Conservation (phyloP, 75 land plant species). For the Azolla pinnata region DNA sequence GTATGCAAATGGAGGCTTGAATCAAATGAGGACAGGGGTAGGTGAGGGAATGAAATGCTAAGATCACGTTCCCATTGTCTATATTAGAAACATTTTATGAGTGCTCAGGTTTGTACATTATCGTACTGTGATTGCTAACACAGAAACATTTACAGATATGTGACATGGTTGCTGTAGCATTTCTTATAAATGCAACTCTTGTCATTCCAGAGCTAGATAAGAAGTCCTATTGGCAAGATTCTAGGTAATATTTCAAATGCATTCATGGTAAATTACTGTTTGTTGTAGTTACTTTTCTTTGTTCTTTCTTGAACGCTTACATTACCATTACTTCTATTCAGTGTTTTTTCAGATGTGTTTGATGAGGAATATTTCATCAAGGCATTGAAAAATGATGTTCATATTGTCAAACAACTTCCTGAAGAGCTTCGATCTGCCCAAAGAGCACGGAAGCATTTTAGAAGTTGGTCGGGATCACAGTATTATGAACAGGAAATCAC, state of each 20-base stretch:
- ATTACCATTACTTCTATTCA: conserved; percentile 17
- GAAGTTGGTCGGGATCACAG: conserved; percentile 68
- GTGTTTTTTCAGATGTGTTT: conserved; percentile 87
- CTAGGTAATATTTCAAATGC: conserved; percentile 43
- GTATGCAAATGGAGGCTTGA: conserved; percentile 80
- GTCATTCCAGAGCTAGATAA: conserved; percentile 94
- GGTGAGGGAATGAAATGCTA: too few species aligned
- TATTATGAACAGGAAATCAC: conserved; percentile 70
- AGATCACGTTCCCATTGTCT: too few species aligned
- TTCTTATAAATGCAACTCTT: conserved; percentile 88
- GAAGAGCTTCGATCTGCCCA: conserved; percentile 47
- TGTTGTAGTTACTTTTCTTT: too few species aligned
- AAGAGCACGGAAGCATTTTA: conserved; percentile 72
- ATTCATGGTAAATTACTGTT: background rate
- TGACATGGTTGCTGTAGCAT: conserved; percentile 98
- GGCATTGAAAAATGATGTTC: conserved; percentile 60
- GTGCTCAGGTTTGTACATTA: too few species aligned
- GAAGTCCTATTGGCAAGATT: conserved; percentile 89
- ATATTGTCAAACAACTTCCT: conserved; percentile 68
- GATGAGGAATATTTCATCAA: conserved; percentile 81
- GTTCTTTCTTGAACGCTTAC: too few species aligned
- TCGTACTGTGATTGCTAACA: background rate
- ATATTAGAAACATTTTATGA: too few species aligned
- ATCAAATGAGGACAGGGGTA: conserved; percentile 96
- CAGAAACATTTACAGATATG: too few species aligned